Conservation (phyloP, 2,329 filamentous ascomycete genomes). For the Fusarium torreyae region DNA sequence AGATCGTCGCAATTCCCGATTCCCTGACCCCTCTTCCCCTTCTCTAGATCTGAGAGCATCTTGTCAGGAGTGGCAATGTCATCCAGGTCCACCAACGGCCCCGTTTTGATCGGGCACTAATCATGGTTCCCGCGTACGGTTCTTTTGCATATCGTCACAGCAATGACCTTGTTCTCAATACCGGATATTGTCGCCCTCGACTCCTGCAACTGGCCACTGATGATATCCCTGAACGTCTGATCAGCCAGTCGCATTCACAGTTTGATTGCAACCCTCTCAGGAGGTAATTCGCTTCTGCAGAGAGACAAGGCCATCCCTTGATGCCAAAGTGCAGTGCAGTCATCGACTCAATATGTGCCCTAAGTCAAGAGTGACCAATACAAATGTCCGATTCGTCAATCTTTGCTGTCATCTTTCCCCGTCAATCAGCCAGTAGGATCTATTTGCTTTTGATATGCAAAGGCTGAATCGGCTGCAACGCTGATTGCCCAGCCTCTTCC, state of each 20-base stretch:
- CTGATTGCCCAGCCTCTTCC: slow-evolving; percentile 15
- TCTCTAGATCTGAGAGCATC: slow-evolving; percentile 11
- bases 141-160: slow-evolving; percentile 8
- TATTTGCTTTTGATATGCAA: slow-evolving; percentile 2
- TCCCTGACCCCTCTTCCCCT: neutral
- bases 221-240: slow-evolving; percentile 21
- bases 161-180: slow-evolving; percentile 16
- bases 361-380: neutral
- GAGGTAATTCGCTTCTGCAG: slow-evolving; percentile 23
- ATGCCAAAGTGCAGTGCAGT: slow-evolving; percentile 8
- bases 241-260: slow-evolving; percentile 31
- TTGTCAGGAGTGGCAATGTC: neutral
- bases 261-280: slow-evolving; percentile 16
- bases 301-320: slow-evolving; percentile 20
- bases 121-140: slow-evolving; percentile 18
- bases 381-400: slow-evolving; percentile 4
- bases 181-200: slow-evolving; percentile 19
- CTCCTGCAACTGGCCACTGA: slow-evolving; percentile 26
- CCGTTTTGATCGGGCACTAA: slow-evolving; percentile 24
- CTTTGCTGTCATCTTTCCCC: neutral
- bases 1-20: slow-evolving; percentile 8
- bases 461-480: neutral
- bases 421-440: neutral
- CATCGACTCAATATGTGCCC: neutral
- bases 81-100: slow-evolving; percentile 11